Percentiles rank a stretch among this genome's conserved stretches.
Evolutionary conservation across 352 stramenopile genomes (phyloP).

Genomic region (Salisapilia sapeloensis): DNA sequence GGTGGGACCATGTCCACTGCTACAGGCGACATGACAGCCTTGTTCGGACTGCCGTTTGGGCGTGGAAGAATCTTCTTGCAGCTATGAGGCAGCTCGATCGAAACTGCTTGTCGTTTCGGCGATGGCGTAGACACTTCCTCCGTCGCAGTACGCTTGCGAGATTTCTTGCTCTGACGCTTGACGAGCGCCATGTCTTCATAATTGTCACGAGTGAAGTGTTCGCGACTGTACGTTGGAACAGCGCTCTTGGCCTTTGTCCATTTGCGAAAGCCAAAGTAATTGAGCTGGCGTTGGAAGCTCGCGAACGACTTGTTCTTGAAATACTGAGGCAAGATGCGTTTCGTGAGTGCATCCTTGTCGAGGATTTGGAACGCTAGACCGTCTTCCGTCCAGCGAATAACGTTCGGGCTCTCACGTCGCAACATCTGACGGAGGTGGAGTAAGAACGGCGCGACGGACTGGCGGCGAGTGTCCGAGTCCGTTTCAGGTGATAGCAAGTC

Average conservation of each 20-base stretch:
- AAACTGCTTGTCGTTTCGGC: no score
- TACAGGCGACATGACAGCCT: no score
- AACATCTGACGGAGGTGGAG: slow-evolving; percentile 78
- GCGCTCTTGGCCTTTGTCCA: slow-evolving; percentile 66
- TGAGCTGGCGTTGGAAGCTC: slow-evolving; percentile 90
- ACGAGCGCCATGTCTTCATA: slow-evolving; percentile 72
- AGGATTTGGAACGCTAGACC: slow-evolving; percentile 70
- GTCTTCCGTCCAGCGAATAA: slow-evolving; percentile 73
- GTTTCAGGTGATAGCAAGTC: slow-evolving; percentile 1
- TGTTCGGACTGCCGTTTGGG: no score
- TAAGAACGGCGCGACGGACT: slow-evolving; percentile 73
- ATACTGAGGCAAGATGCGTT: slow-evolving; percentile 84
- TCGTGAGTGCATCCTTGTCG: slow-evolving; percentile 72
- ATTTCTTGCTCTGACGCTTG: slow-evolving; percentile 79
- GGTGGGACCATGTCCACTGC: no score
- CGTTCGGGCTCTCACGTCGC: slow-evolving; percentile 42
- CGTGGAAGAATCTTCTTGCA: no score
- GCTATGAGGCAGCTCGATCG: no score
- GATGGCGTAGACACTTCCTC: no score
- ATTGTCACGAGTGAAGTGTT: slow-evolving; percentile 76
- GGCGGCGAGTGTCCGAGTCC: slow-evolving; percentile 4
- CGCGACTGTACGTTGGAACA: slow-evolving; percentile 59
- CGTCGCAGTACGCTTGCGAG: slow-evolving; percentile 35
- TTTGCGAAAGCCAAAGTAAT: slow-evolving; percentile 92
- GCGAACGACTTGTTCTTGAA: slow-evolving; percentile 94